phyloP scores from a whole-genome alignment of 441 rosid genomes.

The Viola pubescens region DNA sequence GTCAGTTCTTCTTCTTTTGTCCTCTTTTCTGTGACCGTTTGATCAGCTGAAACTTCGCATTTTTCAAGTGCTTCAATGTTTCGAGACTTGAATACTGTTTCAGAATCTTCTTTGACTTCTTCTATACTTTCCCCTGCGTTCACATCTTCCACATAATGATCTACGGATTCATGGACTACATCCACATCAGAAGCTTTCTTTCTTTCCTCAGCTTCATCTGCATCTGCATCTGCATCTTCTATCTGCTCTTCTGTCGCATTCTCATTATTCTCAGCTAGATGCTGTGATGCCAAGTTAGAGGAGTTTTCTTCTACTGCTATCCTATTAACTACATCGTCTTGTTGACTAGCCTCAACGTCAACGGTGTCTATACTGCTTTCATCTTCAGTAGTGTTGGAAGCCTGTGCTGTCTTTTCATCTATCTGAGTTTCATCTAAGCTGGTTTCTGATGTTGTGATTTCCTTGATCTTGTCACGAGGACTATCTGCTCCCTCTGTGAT shows the following conservation, averaged over 20 bases:
- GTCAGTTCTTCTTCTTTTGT: slow-evolving; percentile 21
- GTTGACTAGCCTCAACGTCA: slow-evolving; percentile 19
- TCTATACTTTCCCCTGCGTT: slow-evolving; percentile 1
- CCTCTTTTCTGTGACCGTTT: slow-evolving; percentile 22
- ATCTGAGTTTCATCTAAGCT: slow-evolving; percentile 14
- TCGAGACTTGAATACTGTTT: slow-evolving; percentile 9
- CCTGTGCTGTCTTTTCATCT: slow-evolving; percentile 16
- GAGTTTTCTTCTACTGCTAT: slow-evolving; percentile 20
- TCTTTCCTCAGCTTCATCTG: slow-evolving; percentile 14
- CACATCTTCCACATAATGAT: slow-evolving; percentile 14
- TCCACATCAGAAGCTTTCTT: slow-evolving; percentile 15
- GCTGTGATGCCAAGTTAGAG: slow-evolving; percentile 16
- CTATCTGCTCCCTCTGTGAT: slow-evolving; percentile 17
- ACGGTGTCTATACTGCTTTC: slow-evolving; percentile 9
- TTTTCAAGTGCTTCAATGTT: slow-evolving; percentile 15
- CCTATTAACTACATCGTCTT: slow-evolving; percentile 5
- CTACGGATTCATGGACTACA: slow-evolving; percentile 8
- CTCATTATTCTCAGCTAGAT: slow-evolving; percentile 17
- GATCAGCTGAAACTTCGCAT: slow-evolving; percentile 18
- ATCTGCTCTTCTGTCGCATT: slow-evolving; percentile 5
- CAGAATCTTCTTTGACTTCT: slow-evolving; percentile 21
- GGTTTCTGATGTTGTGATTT: slow-evolving; percentile 15
- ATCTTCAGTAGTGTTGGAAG: slow-evolving; percentile 9
- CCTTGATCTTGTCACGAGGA: slow-evolving; percentile 10
- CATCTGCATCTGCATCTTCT: slow-evolving; percentile 8